Percentiles rank a stretch among this genome's conserved stretches.
These are phyloP conservation scores for Lipomyces orientalis DNA, from an alignment of 805 yeast genomes.

Conservation along the genomic window DNA sequence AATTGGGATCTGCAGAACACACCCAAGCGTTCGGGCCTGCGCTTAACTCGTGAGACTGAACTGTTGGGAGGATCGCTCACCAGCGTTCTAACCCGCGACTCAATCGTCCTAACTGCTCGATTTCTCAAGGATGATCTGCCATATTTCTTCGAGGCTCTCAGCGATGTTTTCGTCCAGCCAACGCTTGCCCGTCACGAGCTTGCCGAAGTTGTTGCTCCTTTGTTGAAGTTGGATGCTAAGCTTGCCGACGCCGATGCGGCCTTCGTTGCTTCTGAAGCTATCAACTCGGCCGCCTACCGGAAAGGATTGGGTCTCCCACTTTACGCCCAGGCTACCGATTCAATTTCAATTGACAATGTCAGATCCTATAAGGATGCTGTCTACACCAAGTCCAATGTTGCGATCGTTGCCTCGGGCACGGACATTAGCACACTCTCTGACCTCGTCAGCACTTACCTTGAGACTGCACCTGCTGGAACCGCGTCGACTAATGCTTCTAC, in stretches of 20 bases:
- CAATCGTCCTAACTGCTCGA: slow-evolving; percentile 75
- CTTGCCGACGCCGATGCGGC: slow-evolving; percentile 58
- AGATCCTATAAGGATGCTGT: slow-evolving; percentile 67
- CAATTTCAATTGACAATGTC: slow-evolving; percentile 68
- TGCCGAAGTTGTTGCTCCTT: slow-evolving; percentile 80
- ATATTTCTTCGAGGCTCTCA: slow-evolving; percentile 84
- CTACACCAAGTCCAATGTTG: slow-evolving; percentile 73
- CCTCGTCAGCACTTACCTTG: slow-evolving; percentile 64
- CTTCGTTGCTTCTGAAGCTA: slow-evolving; percentile 72
- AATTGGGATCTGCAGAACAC: slow-evolving; percentile 60
- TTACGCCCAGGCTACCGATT: slow-evolving; percentile 67
- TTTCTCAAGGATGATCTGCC: slow-evolving; percentile 90
- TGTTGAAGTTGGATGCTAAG: slow-evolving; percentile 67
- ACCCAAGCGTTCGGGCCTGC: slow-evolving; percentile 79
- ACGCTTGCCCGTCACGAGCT: slow-evolving; percentile 63
- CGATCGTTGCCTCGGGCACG: slow-evolving; percentile 76
- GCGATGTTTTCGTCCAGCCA: slow-evolving; percentile 56
- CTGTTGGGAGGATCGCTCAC: slow-evolving; percentile 83
- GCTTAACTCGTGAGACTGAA: slow-evolving; percentile 93
- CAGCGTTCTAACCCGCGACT: slow-evolving; percentile 79
- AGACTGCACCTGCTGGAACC: slow-evolving; percentile 63
- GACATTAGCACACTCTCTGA: slow-evolving; percentile 68
- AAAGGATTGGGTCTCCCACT: slow-evolving; percentile 85
- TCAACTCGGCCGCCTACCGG: slow-evolving; percentile 83
- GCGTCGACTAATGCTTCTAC: slow-evolving; percentile 53